Base-by-base conservation (phyloP, 768 basidiomycete species). In the Pisolithus microcarpus region DNA sequence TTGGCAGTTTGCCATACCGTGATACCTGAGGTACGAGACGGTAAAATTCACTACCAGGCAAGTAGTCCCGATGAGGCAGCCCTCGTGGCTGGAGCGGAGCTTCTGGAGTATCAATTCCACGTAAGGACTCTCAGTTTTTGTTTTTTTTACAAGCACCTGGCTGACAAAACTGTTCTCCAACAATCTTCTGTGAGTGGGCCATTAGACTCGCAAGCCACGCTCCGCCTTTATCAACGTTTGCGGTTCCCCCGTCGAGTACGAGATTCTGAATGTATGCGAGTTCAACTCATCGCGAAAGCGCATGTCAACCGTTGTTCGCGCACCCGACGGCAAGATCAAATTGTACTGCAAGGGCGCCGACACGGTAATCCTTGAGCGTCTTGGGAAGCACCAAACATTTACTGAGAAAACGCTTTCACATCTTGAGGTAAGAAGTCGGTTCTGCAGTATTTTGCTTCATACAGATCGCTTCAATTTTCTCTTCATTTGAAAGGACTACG, bases 51-150 rank as follows among this genome's bases (percentile, higher is more conserved):
- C 9, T 99, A 85, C 61, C 96, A 99, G 66, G 96, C 96, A 2
- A 94, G 91, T 55, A 95, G 92, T 72, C 96, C 96, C 0, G 96
- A 98, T 61, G 95, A 99, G 67, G 96, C 93, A 0, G 96, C 96
- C 2, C 72, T 99, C 38, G 96, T 99, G 1, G 81, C 87, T 0
- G 96, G 96, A 5, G 96, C 96, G 0, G 93, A 98, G 62, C 63
- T 87, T 42, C 69, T 98, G 55, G 93, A 92, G 0, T 97, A 90
- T 66, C 87, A 87, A 54, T 99, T 99, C 67, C 89, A 91, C 58
- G 95, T 96, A 58, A 56, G 91, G 16, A 28, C 28, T 30, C 43
- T 23, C n/a, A n/a, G n/a, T n/a, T n/a, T n/a, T n/a, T n/a, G n/a
- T 30, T 26, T 39, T n/a, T 44, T 36, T 47, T 38, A 30, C 4